These are phyloP conservation scores for Fusarium sp. DNA, from an alignment of 2,329 filamentous ascomycete species.

Conservation along the genomic window DNA sequence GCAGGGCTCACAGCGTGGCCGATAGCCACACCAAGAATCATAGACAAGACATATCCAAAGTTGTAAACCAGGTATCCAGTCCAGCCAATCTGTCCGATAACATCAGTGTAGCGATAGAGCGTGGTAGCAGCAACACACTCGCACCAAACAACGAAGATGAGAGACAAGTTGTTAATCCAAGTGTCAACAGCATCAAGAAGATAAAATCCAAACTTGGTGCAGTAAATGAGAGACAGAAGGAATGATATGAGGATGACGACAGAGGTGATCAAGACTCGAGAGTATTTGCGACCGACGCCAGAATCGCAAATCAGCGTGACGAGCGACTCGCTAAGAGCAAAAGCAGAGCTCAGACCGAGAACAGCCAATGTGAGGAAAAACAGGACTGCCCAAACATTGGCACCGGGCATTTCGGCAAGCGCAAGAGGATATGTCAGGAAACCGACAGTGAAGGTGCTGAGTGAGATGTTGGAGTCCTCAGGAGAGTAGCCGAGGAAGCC, in stretches of 20 bases:
- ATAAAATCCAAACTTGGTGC: constrained; percentile 2
- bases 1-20: neutral
- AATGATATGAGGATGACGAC: neutral
- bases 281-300: neutral
- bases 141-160: neutral
- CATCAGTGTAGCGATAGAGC: neutral
- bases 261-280: neutral
- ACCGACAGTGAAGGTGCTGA: neutral
- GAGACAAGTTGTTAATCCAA: neutral
- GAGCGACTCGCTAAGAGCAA: neutral
- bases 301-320: constrained; percentile 2
- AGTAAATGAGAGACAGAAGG: neutral
- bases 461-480: constrained; percentile 2
- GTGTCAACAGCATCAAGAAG: neutral
- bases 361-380: neutral
- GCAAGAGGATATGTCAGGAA: neutral
- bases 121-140: neutral
- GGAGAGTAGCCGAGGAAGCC: neutral
- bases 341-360: neutral
- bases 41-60: neutral
- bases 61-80: neutral
- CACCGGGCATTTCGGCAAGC: neutral
- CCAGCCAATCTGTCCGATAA: neutral
- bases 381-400: neutral
- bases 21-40: neutral